Base-by-base conservation (phyloP, 2,329 filamentous ascomycete species). In the Coniochaeta prunicola region DNA sequence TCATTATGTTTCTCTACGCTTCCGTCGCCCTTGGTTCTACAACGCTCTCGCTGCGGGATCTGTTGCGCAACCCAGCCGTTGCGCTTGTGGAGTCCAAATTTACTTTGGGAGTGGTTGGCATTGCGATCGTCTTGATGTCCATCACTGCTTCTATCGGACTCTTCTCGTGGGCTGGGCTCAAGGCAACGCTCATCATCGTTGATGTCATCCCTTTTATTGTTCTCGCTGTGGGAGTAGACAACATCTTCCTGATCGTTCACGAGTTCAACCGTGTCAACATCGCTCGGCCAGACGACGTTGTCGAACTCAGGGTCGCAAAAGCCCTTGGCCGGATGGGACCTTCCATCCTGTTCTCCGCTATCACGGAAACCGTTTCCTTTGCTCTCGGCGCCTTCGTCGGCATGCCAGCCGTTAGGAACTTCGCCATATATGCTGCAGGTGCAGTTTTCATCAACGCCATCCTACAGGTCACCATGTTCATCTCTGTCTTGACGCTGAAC, bases 131-230 rank as follows among this genome's bases (percentile, higher is more conserved):
- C 5, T 77, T 99, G 63, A 96, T 99, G 92, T 97, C 93, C 1
- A 96, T 99, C 54, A 91, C 90, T 17, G 91, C 94, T 1, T 97
- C 93, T 0, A 93, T 99, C 57, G 94, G 94, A 0, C 78, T 99
- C 45, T 99, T 97, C 69, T 96, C 94, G 0, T 94, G 91, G 70
- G 83, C 86, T 38, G 92, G 92, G 1, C 84, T 99, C 68, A 97
- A 96, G 74, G 94, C 93, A 15, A 99, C 94, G 0, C 79, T 99
- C 64, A 99, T 99, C 68, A 99, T 99, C 61, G 93, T 96, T 4
- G 94, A 99, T 70, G 94, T 99, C 61, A 99, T 99, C 64, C 94
- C 94, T 0, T 99, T 99, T 73, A 87, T 99, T 63, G 93, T 99
- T 10, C 78, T 99, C 21, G 94, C 94, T 13, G 92, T 99, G 30